Evolutionary conservation across 2,329 filamentous ascomycete species (phyloP), one percentile per base, ranked within the genome.

Genomic region (Penicillium oxalicum): DNA sequence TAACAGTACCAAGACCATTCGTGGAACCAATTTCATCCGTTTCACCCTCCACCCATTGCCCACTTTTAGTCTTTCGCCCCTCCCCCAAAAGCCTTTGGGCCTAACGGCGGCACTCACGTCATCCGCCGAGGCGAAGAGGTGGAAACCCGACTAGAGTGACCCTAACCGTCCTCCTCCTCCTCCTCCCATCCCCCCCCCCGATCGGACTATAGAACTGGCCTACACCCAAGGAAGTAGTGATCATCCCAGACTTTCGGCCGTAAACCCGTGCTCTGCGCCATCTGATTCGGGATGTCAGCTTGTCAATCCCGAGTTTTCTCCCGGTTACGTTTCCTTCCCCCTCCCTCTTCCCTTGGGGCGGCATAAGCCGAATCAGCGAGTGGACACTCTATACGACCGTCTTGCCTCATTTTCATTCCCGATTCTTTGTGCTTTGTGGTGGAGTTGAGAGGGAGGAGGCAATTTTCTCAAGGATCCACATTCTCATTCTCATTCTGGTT

Each of bases 291-390:
- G 53, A 58, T 58, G 42, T 40, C 39, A 50, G 43, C 34, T 32
- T 44, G 33, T 57, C 56, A 49, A 53, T 48, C 51, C 58, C 58
- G 58, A 60, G 57, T 57, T 59, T 60, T 59, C 52, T 59, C 57
- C 52, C 44, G 18, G 18, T 18, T 18, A 18, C 18, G 18, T 18
- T 18, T 18, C 18, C 18, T 18, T 51, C 29, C 11, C 8, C 29
- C 11, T 32, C 4, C 4, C 7, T 32, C 29, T 32, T 11, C 4
- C 48, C 51, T 50, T 18, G 18, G 18, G 53, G 54, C 29, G 29
- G 29, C 8, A 32, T 11, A 7, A 32, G 29, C 29, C 29, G 29
- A 32, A 32, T 32, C 7, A 6, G 29, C 11, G 29, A 18, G 18
- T 18, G 18, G 18, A 18, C 18, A 18, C 18, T 18, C 18, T 18